Evolutionary conservation across 2,329 filamentous ascomycete species (phyloP).

Genomic region (Scleromitrula shiraiana): DNA sequence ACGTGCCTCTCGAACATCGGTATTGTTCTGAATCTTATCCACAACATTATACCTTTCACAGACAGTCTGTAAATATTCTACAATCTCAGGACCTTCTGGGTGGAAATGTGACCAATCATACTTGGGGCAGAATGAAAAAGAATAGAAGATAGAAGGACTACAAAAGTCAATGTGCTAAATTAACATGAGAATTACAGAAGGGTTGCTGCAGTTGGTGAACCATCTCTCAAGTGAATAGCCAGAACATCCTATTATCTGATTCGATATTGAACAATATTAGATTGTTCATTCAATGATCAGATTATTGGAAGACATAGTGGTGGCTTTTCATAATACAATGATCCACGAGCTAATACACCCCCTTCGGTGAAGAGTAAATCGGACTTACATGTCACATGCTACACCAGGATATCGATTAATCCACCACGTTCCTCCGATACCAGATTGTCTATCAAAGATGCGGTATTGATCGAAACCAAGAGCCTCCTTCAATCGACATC

Average conservation of each 20-base stretch:
- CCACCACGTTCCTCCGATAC: conserved; percentile 47
- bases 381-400: conserved; percentile 41
- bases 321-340: too few relatives aligned
- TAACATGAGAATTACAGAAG: too few relatives aligned
- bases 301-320: too few relatives aligned
- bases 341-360: too few relatives aligned
- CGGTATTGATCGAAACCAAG: conserved; percentile 50
- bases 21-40: conserved; percentile 51
- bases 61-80: conserved; percentile 44
- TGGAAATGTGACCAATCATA: conserved; percentile 50
- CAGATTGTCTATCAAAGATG: conserved; percentile 48
- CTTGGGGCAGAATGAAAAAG: conserved; percentile 53
- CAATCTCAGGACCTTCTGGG: conserved; percentile 51
- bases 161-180: too few relatives aligned
- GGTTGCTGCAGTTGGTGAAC: too few relatives aligned
- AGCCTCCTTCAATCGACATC: conserved; percentile 44
- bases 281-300: too few relatives aligned
- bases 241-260: too few relatives aligned
- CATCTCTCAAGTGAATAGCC: too few relatives aligned
- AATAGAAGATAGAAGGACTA: conserved; percentile 49
- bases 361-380: not conserved
- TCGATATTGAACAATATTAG: too few relatives aligned
- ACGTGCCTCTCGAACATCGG: conserved; percentile 42
- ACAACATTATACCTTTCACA: conserved; percentile 46
- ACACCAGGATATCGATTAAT: conserved; percentile 49